Percentiles rank a stretch among this genome's conserved stretches.
phyloP scores from a whole-genome alignment of 192 early-diverging fungal species.

The Umbelopsis sp. region DNA sequence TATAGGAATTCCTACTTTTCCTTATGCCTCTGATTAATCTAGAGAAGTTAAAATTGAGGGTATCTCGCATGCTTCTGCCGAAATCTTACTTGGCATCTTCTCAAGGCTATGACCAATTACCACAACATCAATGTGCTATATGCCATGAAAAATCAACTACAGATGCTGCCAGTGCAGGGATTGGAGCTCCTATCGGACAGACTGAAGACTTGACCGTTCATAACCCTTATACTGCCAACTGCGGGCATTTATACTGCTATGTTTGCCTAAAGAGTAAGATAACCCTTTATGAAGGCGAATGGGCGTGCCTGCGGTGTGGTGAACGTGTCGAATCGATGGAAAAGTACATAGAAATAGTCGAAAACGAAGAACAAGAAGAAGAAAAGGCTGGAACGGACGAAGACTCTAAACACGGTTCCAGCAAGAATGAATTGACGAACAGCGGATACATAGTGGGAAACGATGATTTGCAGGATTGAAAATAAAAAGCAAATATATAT shows the following conservation, averaged over 20 bases:
- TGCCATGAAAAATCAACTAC: slow-evolving; percentile 61
- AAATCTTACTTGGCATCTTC: slow-evolving; percentile 46
- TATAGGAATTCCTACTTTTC: slow-evolving; percentile 86
- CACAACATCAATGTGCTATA: slow-evolving; percentile 74
- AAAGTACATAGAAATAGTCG: slow-evolving; percentile 40
- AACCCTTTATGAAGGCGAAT: slow-evolving; percentile 70
- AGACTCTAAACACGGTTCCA: not conserved
- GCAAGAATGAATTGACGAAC: not conserved
- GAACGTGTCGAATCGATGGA: slow-evolving; percentile 60
- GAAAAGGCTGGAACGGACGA: slow-evolving; percentile 25
- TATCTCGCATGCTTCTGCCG: slow-evolving; percentile 49
- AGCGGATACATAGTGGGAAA: slow-evolving; percentile 8
- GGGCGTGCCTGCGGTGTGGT: slow-evolving; percentile 80
- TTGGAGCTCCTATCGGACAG: slow-evolving; percentile 36
- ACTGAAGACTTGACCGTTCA: slow-evolving; percentile 38
- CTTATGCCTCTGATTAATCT: slow-evolving; percentile 79
- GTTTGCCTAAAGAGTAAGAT: slow-evolving; percentile 83
- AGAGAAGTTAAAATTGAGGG: slow-evolving; percentile 53
- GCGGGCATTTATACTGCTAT: slow-evolving; percentile 89
- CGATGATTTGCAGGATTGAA: slow-evolving; percentile 7
- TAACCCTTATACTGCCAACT: slow-evolving; percentile 82
- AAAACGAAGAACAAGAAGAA: slow-evolving; percentile 43
- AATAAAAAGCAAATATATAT: not conserved
- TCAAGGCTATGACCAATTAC: slow-evolving; percentile 54
- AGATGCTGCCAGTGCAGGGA: not conserved